phyloP scores from a whole-genome alignment of 1,139 yeast genomes.

The Debaryomyces robertsiae region DNA sequence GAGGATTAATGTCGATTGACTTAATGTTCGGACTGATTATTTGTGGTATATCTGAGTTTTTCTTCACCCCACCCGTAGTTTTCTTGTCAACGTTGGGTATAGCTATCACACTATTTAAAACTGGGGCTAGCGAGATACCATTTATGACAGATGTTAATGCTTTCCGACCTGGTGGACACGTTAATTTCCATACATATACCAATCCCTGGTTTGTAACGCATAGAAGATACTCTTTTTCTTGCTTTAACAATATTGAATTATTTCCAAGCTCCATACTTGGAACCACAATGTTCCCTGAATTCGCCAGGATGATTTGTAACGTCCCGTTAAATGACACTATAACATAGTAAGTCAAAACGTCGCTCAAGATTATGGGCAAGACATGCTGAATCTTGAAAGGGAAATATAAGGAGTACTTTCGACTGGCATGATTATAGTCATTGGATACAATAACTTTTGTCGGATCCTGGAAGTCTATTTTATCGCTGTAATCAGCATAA shows the following conservation, averaged over 20 bases:
- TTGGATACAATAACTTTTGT: constrained; percentile 42
- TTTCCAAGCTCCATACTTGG: constrained; percentile 64
- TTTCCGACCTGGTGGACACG: constrained; percentile 13
- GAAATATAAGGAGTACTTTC: constrained; percentile 36
- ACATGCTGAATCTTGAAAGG: constrained; percentile 49
- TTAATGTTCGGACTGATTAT: constrained; percentile 31
- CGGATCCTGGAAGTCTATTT: constrained; percentile 48
- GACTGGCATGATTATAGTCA: constrained; percentile 16
- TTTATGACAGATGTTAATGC: constrained; percentile 32
- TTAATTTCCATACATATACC: constrained; percentile 52
- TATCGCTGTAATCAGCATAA: constrained; percentile 28
- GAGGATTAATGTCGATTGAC: constrained; percentile 33
- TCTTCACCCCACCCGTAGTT: constrained; percentile 1
- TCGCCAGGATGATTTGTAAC: constrained; percentile 67
- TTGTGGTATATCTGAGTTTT: constrained; percentile 11
- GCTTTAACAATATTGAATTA: constrained; percentile 55
- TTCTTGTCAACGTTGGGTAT: constrained; percentile 10
- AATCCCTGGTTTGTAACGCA: constrained; percentile 55
- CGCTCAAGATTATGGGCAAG: constrained; percentile 34
- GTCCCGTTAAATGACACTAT: constrained; percentile 74
- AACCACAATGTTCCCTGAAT: constrained; percentile 51
- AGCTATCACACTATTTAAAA: constrained; percentile 37
- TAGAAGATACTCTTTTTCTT: constrained; percentile 55
- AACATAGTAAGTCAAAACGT: constrained; percentile 42
- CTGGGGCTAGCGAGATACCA: constrained; percentile 54